Evolutionary conservation across 371 early-diverging fungal species (phyloP).

Genomic region (Haplosporangium sp.): DNA sequence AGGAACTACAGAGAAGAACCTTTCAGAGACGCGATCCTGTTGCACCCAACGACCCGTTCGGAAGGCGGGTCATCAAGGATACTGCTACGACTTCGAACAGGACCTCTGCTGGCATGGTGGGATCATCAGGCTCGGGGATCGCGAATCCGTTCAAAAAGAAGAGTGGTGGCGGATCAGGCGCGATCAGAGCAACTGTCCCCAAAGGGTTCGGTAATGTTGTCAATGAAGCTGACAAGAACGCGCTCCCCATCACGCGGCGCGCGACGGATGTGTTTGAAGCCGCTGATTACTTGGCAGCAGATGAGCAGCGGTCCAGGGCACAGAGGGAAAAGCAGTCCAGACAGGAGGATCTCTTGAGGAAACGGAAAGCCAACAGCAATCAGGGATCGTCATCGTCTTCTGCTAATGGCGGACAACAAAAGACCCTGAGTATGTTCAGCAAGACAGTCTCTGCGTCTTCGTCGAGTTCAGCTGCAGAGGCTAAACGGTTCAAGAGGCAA

Average conservation of each 20-base stretch:
- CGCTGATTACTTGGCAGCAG: slow-evolving; percentile 32
- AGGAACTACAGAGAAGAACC: slow-evolving; percentile 26
- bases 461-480: slow-evolving; percentile 6
- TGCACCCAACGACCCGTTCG: slow-evolving; percentile 46
- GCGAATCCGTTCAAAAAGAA: slow-evolving; percentile 50
- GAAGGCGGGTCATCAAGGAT: slow-evolving; percentile 44
- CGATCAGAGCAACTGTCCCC: neutral
- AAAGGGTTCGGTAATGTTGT: slow-evolving; percentile 35
- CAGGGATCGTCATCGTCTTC: neutral
- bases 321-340: slow-evolving; percentile 22
- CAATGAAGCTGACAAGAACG: slow-evolving; percentile 11
- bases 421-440: slow-evolving; percentile 33
- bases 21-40: slow-evolving; percentile 28
- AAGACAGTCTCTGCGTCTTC: slow-evolving; percentile 1
- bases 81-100: neutral
- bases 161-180: slow-evolving; percentile 3
- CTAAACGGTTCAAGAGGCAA: slow-evolving; percentile 38
- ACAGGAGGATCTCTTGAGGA: slow-evolving; percentile 36
- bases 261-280: slow-evolving; percentile 50
- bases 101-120: neutral
- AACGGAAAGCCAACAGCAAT: slow-evolving; percentile 42
- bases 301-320: slow-evolving; percentile 29
- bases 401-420: slow-evolving; percentile 16
- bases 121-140: neutral
- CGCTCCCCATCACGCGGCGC: slow-evolving; percentile 29